phyloP scores from a whole-genome alignment of 2,329 filamentous ascomycete species.

The Verticillium dahliae region DNA sequence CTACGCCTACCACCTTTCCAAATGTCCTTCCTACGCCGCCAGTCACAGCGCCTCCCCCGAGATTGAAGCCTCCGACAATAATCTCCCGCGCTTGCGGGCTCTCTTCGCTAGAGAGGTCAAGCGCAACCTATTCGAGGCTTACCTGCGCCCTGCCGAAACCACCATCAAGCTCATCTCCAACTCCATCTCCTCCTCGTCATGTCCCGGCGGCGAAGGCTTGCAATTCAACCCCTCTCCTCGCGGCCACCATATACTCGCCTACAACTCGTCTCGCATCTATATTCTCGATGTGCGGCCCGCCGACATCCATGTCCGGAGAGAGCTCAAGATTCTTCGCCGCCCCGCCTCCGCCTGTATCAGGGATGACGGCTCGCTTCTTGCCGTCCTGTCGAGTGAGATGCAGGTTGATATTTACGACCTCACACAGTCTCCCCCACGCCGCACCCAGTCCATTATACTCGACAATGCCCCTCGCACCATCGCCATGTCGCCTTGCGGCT shows the following conservation, averaged over 20 bases:
- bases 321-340: slow-evolving; percentile 72
- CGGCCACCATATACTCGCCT: slow-evolving; percentile 68
- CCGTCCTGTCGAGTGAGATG: slow-evolving; percentile 74
- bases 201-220: slow-evolving; percentile 78
- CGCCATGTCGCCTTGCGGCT: slow-evolving; percentile 72
- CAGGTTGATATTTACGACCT: slow-evolving; percentile 84
- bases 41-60: slow-evolving; percentile 29
- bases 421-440: slow-evolving; percentile 54
- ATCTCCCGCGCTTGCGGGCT: slow-evolving; percentile 52
- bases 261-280: slow-evolving; percentile 80
- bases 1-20: slow-evolving; percentile 56
- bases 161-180: slow-evolving; percentile 76
- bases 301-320: slow-evolving; percentile 60
- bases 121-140: slow-evolving; percentile 71
- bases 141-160: slow-evolving; percentile 62
- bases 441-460: slow-evolving; percentile 68
- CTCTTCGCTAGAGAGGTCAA: slow-evolving; percentile 66
- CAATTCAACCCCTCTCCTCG: slow-evolving; percentile 74
- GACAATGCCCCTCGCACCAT: slow-evolving; percentile 75
- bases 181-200: slow-evolving; percentile 76
- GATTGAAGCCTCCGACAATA: slow-evolving; percentile 31
- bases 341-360: slow-evolving; percentile 72
- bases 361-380: slow-evolving; percentile 69
- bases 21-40: slow-evolving; percentile 52
- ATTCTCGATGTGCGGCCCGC: slow-evolving; percentile 62